phyloP scores from a whole-genome alignment of 805 yeast species.

The Candida krabiensis region DNA sequence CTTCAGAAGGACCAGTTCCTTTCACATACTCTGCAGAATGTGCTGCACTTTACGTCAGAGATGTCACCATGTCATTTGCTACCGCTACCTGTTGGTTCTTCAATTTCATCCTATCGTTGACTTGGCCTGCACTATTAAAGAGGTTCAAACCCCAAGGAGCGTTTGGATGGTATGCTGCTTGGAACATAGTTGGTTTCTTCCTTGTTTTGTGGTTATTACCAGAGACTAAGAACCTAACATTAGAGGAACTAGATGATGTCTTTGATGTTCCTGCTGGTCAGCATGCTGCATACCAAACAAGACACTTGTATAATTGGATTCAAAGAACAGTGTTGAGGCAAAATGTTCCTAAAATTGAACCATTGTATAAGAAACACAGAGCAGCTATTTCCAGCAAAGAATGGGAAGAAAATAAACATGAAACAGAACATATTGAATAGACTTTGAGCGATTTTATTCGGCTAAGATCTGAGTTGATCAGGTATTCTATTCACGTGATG shows the following conservation, averaged over 20 bases:
- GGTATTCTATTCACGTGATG: too few relatives aligned
- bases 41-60: conserved; percentile 75
- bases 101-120: conserved; percentile 66
- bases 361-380: conserved; percentile 57
- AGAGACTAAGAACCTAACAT: conserved; percentile 68
- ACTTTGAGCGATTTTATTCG: not conserved
- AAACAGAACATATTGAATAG: conserved; percentile 48
- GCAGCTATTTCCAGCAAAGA: conserved; percentile 59
- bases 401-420: conserved; percentile 63
- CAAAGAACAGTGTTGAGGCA: conserved; percentile 49
- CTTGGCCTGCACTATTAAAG: conserved; percentile 73
- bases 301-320: conserved; percentile 41
- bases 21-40: conserved; percentile 87
- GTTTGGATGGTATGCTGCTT: conserved; percentile 84
- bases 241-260: conserved; percentile 76
- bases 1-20: conserved; percentile 89
- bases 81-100: conserved; percentile 76
- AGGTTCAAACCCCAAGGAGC: conserved; percentile 82
- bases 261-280: conserved; percentile 57
- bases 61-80: conserved; percentile 77
- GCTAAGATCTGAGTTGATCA: not conserved
- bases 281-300: conserved; percentile 53
- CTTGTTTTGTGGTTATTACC: conserved; percentile 71
- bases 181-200: conserved; percentile 73
- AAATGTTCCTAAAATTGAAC: conserved; percentile 48